These are phyloP conservation scores for Helicostylum pulchrum DNA, from an alignment of 192 early-diverging fungal species.

Conservation along the genomic window DNA sequence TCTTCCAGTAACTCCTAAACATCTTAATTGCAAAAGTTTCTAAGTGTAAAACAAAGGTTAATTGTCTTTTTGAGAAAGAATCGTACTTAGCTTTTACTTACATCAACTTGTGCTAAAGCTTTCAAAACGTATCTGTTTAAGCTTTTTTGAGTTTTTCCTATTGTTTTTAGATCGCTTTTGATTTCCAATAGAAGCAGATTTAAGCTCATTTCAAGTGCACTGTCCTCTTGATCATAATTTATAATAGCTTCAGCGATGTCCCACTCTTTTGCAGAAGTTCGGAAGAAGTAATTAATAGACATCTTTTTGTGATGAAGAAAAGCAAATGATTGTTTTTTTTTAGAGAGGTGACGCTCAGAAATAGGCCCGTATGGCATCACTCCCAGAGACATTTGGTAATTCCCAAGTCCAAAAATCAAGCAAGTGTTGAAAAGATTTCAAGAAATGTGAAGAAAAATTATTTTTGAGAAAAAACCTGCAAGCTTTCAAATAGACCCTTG, in stretches of 20 bases:
- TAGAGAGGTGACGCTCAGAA: too few relatives aligned
- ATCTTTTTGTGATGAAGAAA: too few relatives aligned
- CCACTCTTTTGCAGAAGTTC: constrained; percentile 1
- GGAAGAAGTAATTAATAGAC: too few relatives aligned
- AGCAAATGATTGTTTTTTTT: too few relatives aligned
- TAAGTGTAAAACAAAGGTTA: not conserved
- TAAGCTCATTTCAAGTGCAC: not conserved
- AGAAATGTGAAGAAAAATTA: too few relatives aligned
- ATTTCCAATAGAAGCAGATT: not conserved
- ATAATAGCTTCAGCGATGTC: constrained; percentile 1
- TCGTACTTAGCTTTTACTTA: constrained; percentile 3
- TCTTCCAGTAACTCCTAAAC: constrained; percentile 1
- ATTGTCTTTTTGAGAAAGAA: constrained; percentile 14
- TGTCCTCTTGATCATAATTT: not conserved
- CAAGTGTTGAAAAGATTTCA: too few relatives aligned
- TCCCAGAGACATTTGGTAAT: too few relatives aligned
- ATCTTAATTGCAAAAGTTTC: not conserved
- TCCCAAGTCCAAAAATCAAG: too few relatives aligned
- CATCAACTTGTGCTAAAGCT: not conserved
- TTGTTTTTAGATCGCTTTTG: constrained; percentile 6
- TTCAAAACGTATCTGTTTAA: constrained; percentile 4
- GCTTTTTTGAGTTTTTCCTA: constrained; percentile 3
- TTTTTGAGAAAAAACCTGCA: too few relatives aligned
- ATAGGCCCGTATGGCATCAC: too few relatives aligned
- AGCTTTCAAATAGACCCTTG: too few relatives aligned